phyloP scores from a whole-genome alignment of 805 yeast species.

The Ogataea nonfermentans region DNA sequence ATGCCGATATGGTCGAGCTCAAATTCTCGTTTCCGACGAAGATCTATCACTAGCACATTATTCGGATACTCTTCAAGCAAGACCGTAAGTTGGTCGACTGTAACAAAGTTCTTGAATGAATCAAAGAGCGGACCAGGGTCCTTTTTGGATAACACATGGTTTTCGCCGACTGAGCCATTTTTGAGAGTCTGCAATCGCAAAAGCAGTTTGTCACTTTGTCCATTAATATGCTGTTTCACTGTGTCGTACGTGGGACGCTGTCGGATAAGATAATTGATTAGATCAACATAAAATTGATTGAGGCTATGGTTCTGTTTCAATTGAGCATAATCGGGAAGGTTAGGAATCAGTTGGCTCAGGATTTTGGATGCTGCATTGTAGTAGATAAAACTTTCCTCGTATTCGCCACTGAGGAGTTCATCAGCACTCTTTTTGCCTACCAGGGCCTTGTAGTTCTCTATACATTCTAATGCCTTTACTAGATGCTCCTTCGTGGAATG shows the following conservation, averaged over 20 bases:
- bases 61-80: constrained; percentile 32
- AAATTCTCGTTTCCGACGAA: constrained; percentile 60
- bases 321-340: constrained; percentile 15
- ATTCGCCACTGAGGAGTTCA: constrained; percentile 7
- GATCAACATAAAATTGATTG: constrained; percentile 20
- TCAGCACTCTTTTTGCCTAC: constrained; percentile 7
- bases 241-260: constrained; percentile 19
- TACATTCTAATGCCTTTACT: constrained; percentile 29
- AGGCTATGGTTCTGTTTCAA: constrained; percentile 13
- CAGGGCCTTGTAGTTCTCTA: constrained; percentile 22
- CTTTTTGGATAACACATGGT: neutral
- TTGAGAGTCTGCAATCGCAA: constrained; percentile 25
- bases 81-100: constrained; percentile 25
- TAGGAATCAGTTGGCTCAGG: constrained; percentile 27
- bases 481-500: constrained; percentile 20
- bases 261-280: constrained; percentile 19
- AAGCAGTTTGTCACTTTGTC: constrained; percentile 12
- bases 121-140: constrained; percentile 1
- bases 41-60: constrained; percentile 64
- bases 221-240: constrained; percentile 7
- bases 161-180: constrained; percentile 4
- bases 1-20: constrained; percentile 59
- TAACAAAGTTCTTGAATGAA: constrained; percentile 9
- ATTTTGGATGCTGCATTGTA: constrained; percentile 29
- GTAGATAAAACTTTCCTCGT: constrained; percentile 28